Percentiles rank a stretch among this genome's conserved stretches.
Conservation (phyloP, 108 stramenopile species). For the Pseudonitzschia multiseries region DNA sequence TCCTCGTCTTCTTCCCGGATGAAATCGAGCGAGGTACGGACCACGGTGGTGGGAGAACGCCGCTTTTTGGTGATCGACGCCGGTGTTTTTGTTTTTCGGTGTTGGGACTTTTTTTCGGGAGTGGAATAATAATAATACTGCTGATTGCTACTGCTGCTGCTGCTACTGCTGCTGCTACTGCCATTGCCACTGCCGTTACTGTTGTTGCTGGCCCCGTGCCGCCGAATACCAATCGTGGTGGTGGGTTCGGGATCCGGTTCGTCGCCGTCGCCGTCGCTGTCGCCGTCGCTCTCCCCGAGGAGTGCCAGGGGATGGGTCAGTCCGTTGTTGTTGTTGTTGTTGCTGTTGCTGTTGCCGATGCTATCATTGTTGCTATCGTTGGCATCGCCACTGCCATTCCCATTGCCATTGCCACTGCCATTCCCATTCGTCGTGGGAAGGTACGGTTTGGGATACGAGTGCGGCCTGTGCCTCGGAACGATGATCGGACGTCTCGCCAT, state of each 20-base stretch:
- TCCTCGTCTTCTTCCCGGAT: not conserved
- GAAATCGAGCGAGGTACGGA: not conserved
- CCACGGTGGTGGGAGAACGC: not conserved
- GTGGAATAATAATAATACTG: not conserved
- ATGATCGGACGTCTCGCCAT: not conserved
- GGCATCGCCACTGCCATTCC: not conserved
- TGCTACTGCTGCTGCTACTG: not conserved
- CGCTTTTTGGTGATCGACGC: not conserved
- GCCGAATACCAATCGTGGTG: not conserved
- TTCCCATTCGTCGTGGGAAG: not conserved
- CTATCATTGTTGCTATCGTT: too few species aligned
- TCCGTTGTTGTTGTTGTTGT: not conserved
- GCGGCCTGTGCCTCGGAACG: not conserved
- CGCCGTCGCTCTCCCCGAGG: not conserved
- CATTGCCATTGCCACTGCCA: not conserved
- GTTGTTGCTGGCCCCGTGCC: not conserved
- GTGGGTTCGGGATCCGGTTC: not conserved
- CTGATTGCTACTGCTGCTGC: too few species aligned
- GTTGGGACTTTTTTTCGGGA: not conserved
- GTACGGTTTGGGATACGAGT: not conserved
- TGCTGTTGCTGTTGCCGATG: not conserved
- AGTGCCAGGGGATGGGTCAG: not conserved
- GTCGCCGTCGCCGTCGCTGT: not conserved
- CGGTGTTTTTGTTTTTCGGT: not conserved
- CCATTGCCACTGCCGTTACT: not conserved